Base-by-base conservation (phyloP, 2,329 filamentous ascomycete genomes). In the Aspergillus novoparasiticus region DNA sequence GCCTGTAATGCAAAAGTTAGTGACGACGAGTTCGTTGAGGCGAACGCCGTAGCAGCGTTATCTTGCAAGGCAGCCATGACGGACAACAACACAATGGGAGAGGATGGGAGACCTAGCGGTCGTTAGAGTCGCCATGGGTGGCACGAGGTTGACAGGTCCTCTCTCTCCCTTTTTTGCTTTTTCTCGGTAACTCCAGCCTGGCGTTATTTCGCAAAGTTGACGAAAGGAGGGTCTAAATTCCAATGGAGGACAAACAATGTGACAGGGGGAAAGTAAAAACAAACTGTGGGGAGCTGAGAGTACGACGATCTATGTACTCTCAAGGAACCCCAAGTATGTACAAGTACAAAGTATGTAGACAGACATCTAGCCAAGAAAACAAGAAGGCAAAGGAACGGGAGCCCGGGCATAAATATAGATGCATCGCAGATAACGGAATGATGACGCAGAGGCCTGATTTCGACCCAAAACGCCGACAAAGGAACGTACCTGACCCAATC, bases 401-500 rank as follows among this genome's bases (percentile, higher is more conserved):
- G 21, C 50, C 34, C 43, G 55, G 12, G 21, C 39, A 57, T 58
- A 56, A 50, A 56, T 34, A 45, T 36, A 28, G 51, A 53, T 19
- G 43, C 19, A 57, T 28, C 60, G 12, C 34, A 39, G 26, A 45
- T 28, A 26, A 54, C 26, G 36, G 16, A 57, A 62, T 39, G 21
- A 39, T 55, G 51, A 55, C 32, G 51, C 51, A 55, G 51, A 39
- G 11, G 21, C 51, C 51, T 55, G 21, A 55, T 39, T 36, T 36
- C 51, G 14, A 39, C 51, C 51, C 51, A 55, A 55, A 55, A 34
- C 21, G 32, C 51, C 32, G 34, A 55, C 34, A 55, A 39, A 67
- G 60, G 58, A 64, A 87, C 92, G 76, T 90, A 97, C 94, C 91
- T 97, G 92, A 68, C 95, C 95, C 72, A 97, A 86, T 75, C 90